A percentile compares a stretch with the other conserved stretches of the same genome.
Evolutionary conservation across 2,329 filamentous ascomycete species (phyloP).

Genomic region (Balansia obtecta): DNA sequence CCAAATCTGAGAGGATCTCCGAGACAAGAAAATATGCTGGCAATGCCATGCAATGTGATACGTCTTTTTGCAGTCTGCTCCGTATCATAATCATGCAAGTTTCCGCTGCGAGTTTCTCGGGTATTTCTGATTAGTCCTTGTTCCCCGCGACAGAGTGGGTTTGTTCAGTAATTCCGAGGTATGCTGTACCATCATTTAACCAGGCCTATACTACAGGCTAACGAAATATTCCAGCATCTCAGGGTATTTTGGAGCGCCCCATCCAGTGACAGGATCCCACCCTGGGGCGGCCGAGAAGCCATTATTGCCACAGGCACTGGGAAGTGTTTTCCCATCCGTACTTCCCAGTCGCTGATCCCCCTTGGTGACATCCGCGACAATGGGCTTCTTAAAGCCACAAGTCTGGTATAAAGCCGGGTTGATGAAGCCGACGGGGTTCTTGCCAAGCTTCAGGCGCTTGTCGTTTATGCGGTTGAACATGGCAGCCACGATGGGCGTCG

Average conservation of each 20-base stretch:
- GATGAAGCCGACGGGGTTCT: slow-evolving; percentile 19
- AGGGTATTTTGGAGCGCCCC: slow-evolving; percentile 11
- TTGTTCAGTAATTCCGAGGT: no score
- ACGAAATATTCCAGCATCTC: slow-evolving; percentile 30
- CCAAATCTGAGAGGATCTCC: no score
- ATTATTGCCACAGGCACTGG: slow-evolving; percentile 10
- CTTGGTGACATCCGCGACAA: slow-evolving; percentile 9
- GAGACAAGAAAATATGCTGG: no score
- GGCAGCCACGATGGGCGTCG: slow-evolving; percentile 21
- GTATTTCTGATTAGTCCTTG: no score
- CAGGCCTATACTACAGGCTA: not conserved
- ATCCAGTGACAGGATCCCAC: slow-evolving; percentile 11
- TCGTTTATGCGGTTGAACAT: slow-evolving; percentile 22
- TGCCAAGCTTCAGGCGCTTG: slow-evolving; percentile 16
- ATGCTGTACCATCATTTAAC: not conserved
- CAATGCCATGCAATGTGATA: no score
- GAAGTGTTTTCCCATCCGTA: not conserved
- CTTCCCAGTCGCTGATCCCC: slow-evolving; percentile 11
- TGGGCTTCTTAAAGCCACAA: slow-evolving; percentile 2
- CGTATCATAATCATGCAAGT: no score
- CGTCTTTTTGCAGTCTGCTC: no score
- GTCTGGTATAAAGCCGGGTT: slow-evolving; percentile 20
- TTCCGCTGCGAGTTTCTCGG: no score
- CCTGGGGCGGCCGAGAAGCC: slow-evolving; percentile 11
- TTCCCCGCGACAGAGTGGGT: no score